phyloP scores from a whole-genome alignment of 352 stramenopile species.

The Plasmopara muralis region DNA sequence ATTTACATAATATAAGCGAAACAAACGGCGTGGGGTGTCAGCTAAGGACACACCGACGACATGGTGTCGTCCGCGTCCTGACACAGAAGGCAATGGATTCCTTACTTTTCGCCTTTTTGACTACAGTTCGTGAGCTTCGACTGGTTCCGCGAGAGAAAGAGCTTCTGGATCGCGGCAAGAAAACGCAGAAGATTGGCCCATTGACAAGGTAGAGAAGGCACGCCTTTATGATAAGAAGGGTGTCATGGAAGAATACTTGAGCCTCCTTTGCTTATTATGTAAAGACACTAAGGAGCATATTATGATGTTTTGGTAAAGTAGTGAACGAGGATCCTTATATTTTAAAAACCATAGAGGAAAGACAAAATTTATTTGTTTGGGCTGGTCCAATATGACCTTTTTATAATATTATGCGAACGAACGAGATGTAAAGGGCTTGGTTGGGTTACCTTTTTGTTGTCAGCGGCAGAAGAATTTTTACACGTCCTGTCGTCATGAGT shows the following conservation, averaged over 20 bases:
- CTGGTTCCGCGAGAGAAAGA: slow-evolving; percentile 69
- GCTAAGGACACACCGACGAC: slow-evolving; percentile 10
- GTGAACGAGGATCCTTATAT: too few relatives aligned
- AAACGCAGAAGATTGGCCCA: slow-evolving; percentile 15
- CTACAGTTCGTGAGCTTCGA: slow-evolving; percentile 72
- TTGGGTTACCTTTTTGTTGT: slow-evolving; percentile 8
- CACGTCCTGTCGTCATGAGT: neutral
- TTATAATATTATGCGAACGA: slow-evolving; percentile 1
- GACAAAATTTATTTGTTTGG: too few relatives aligned
- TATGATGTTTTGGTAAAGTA: too few relatives aligned
- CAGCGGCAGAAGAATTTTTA: neutral
- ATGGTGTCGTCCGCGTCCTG: slow-evolving; percentile 23
- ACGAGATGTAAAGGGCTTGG: neutral
- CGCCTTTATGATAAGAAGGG: too few relatives aligned
- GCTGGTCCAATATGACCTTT: slow-evolving; percentile 7
- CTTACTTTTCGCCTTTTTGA: slow-evolving; percentile 67
- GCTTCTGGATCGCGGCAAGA: slow-evolving; percentile 34
- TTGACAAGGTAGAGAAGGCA: slow-evolving; percentile 2
- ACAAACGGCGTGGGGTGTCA: slow-evolving; percentile 2
- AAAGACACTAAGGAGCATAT: too few relatives aligned
- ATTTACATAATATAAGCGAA: slow-evolving; percentile 12
- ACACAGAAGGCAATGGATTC: slow-evolving; percentile 38
- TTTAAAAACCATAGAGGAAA: too few relatives aligned
- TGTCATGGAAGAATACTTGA: too few relatives aligned
- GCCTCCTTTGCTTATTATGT: too few relatives aligned